Percentiles rank a stretch among this genome's conserved stretches.
These are phyloP conservation scores for Leccinum sublutescens DNA, from an alignment of 768 basidiomycete genomes.

Conservation along the genomic window DNA sequence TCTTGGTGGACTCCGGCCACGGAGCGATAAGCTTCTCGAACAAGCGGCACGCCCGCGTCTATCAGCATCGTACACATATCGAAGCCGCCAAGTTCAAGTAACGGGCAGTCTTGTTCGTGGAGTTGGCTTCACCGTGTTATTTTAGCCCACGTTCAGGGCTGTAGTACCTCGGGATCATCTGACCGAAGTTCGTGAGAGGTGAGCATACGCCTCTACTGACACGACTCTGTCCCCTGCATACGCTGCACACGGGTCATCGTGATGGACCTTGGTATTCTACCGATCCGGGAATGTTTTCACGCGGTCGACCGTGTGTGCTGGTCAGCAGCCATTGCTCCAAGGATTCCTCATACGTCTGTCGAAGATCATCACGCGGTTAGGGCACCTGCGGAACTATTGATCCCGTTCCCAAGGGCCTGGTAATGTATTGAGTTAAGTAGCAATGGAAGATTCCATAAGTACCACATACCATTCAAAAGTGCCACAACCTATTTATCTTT, in stretches of 20 bases:
- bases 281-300: background rate
- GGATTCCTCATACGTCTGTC: background rate
- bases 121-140: background rate
- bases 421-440: background rate
- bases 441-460: background rate
- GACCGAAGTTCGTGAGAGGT: background rate
- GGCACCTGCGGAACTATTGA: background rate
- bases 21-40: background rate
- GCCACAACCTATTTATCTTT: background rate
- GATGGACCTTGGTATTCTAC: background rate
- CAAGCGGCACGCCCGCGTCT: background rate
- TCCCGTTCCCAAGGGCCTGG: background rate
- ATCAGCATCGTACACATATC: background rate
- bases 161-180: background rate
- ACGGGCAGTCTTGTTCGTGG: background rate
- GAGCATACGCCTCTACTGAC: background rate
- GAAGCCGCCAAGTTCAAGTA: background rate
- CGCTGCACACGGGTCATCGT: background rate
- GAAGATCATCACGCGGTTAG: background rate
- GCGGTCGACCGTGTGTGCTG: background rate
- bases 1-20: too few species aligned
- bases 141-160: background rate
- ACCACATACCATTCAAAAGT: background rate
- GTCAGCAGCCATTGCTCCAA: background rate
- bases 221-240: background rate